Percentiles rank a stretch among this genome's conserved stretches.
phyloP scores from a whole-genome alignment of 1,139 yeast genomes.

The Kodamaea fungicola region DNA sequence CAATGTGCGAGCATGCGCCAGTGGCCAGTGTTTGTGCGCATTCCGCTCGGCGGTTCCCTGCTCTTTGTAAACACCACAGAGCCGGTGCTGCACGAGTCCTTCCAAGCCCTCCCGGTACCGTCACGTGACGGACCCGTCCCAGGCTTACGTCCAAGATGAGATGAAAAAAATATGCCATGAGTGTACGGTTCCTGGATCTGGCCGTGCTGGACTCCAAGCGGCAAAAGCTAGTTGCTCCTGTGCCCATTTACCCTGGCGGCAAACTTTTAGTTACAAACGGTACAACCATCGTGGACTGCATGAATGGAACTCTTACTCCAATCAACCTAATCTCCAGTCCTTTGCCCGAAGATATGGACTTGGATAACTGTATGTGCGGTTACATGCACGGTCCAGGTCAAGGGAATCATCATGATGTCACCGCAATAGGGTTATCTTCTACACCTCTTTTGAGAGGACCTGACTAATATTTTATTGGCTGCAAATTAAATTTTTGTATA shows the following conservation, averaged over 20 bases:
- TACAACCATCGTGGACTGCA: constrained; percentile 9
- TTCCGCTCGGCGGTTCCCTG: too few relatives aligned
- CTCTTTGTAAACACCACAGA: too few relatives aligned
- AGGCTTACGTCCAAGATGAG: background rate
- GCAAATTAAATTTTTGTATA: background rate
- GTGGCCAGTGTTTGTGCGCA: too few relatives aligned
- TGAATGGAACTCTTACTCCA: constrained; percentile 11
- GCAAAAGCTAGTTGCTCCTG: constrained; percentile 1
- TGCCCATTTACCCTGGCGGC: background rate
- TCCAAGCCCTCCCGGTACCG: too few relatives aligned
- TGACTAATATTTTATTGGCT: constrained; percentile 15
- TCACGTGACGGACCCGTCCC: too few relatives aligned
- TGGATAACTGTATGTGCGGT: constrained; percentile 30
- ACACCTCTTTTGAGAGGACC: constrained; percentile 33
- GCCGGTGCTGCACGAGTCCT: too few relatives aligned
- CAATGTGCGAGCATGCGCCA: too few relatives aligned
- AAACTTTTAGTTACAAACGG: constrained; percentile 3
- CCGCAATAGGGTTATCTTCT: constrained; percentile 29
- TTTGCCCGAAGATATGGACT: constrained; percentile 1
- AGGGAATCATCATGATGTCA: constrained; percentile 24
- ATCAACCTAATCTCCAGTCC: background rate
- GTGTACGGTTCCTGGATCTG: background rate
- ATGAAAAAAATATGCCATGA: background rate
- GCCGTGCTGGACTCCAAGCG: constrained; percentile 1
- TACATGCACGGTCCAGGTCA: constrained; percentile 36